Conservation (phyloP, 441 rosid species). For the Eugenia klotzschiana region DNA sequence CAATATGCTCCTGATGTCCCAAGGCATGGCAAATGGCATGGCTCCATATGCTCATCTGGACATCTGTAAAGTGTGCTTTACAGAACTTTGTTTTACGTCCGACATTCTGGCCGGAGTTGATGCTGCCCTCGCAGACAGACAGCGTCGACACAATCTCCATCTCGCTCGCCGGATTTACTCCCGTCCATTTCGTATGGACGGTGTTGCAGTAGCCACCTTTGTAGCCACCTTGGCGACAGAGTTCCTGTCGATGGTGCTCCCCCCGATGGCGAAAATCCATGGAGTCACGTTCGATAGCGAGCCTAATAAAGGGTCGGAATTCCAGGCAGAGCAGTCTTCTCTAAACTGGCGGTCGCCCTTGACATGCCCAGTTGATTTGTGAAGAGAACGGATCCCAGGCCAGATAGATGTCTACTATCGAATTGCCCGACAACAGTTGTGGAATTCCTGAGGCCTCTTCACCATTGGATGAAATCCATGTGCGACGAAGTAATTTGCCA, state of each 20-base stretch:
- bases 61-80: conserved; percentile 43
- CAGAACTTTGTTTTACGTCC: conserved; percentile 20
- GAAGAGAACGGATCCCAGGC: too few relatives aligned
- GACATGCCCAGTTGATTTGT: too few relatives aligned
- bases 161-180: not conserved
- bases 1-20: conserved; percentile 36
- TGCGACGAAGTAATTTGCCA: not conserved
- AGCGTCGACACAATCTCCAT: not conserved
- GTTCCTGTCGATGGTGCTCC: conserved; percentile 5
- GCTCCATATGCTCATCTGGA: conserved; percentile 69
- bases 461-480: not conserved
- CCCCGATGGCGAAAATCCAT: too few relatives aligned
- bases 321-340: conserved; percentile 3
- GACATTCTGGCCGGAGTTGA: conserved; percentile 17
- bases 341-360: too few relatives aligned
- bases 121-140: not conserved
- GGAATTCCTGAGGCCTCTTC: not conserved
- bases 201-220: not conserved
- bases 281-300: too few relatives aligned
- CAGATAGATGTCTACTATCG: too few relatives aligned
- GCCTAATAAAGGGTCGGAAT: not conserved
- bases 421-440: too few relatives aligned
- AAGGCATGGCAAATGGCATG: conserved; percentile 66
- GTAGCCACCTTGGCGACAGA: not conserved
- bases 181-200: not conserved